phyloP scores from a whole-genome alignment of 306 rosid species.

The Nissolia schottii region DNA sequence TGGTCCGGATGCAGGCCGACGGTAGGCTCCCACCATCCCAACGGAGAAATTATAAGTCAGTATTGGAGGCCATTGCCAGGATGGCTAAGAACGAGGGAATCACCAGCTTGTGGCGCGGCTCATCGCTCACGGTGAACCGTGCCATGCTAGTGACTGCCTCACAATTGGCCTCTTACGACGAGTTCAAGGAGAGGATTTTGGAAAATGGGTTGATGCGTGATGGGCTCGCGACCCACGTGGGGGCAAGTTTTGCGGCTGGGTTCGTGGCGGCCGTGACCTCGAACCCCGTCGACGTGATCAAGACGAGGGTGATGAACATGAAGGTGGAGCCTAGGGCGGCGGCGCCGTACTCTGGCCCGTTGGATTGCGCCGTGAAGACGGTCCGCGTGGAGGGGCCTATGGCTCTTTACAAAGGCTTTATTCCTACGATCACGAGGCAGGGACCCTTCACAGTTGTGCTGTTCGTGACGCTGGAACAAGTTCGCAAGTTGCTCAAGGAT shows the following conservation, averaged over 20 bases:
- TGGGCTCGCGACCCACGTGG: slow-evolving; percentile 68
- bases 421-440: slow-evolving; percentile 66
- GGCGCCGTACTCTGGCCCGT: slow-evolving; percentile 50
- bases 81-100: slow-evolving; percentile 54
- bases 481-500: slow-evolving; percentile 65
- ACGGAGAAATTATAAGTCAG: slow-evolving; percentile 59
- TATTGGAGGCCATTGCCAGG: slow-evolving; percentile 42
- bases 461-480: slow-evolving; percentile 68
- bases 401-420: slow-evolving; percentile 72
- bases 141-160: slow-evolving; percentile 82
- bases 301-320: slow-evolving; percentile 81
- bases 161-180: slow-evolving; percentile 63
- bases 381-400: slow-evolving; percentile 59
- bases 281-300: slow-evolving; percentile 74
- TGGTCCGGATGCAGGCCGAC: slow-evolving; percentile 82
- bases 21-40: slow-evolving; percentile 54
- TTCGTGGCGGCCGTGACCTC: slow-evolving; percentile 58
- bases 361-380: slow-evolving; percentile 64
- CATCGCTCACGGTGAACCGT: slow-evolving; percentile 57
- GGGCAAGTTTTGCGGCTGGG: slow-evolving; percentile 67
- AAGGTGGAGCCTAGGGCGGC: slow-evolving; percentile 52
- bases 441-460: slow-evolving; percentile 75
- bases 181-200: slow-evolving; percentile 57
- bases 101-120: slow-evolving; percentile 65
- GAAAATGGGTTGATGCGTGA: slow-evolving; percentile 45